phyloP scores from a whole-genome alignment of 225 moss, liverwort and hornwort genomes.

The Antitrichia curtipendula region DNA sequence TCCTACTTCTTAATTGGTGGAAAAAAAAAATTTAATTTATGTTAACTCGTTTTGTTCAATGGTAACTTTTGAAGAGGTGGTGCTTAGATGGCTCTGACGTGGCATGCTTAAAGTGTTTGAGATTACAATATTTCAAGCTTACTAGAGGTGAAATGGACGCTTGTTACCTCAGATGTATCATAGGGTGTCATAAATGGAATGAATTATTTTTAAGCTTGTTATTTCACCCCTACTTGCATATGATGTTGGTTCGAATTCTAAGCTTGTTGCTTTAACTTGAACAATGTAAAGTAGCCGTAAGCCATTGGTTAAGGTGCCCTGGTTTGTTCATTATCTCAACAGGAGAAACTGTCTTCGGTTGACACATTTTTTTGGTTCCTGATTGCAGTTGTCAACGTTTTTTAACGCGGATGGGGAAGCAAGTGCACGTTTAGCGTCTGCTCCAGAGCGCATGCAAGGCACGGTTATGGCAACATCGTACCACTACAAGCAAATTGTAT shows the following conservation, averaged over 20 bases:
- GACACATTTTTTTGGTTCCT: background rate
- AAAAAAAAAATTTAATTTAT: no score
- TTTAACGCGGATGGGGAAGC: conserved; percentile 27
- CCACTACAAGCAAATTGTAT: conserved; percentile 48
- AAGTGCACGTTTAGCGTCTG: conserved; percentile 29
- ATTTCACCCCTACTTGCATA: background rate
- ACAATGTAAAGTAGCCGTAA: background rate
- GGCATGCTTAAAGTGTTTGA: background rate
- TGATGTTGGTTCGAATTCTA: background rate
- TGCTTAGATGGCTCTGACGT: background rate
- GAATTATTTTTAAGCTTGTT: background rate
- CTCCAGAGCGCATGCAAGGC: conserved; percentile 46
- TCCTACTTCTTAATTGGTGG: background rate
- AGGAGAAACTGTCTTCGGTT: background rate
- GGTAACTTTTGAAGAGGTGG: background rate
- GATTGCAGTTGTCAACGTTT: conserved; percentile 17
- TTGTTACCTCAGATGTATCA: background rate
- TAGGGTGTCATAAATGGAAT: background rate
- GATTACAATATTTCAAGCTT: background rate
- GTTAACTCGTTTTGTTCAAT: background rate
- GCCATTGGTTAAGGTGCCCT: background rate
- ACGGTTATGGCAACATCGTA: conserved; percentile 30
- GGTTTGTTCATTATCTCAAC: background rate
- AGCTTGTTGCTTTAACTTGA: background rate
- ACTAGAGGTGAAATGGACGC: background rate